A percentile compares a stretch with the other conserved stretches of the same genome.
Evolutionary conservation across 1,139 yeast genomes (phyloP).

Genomic region (Trichomonascaceae sp.): DNA sequence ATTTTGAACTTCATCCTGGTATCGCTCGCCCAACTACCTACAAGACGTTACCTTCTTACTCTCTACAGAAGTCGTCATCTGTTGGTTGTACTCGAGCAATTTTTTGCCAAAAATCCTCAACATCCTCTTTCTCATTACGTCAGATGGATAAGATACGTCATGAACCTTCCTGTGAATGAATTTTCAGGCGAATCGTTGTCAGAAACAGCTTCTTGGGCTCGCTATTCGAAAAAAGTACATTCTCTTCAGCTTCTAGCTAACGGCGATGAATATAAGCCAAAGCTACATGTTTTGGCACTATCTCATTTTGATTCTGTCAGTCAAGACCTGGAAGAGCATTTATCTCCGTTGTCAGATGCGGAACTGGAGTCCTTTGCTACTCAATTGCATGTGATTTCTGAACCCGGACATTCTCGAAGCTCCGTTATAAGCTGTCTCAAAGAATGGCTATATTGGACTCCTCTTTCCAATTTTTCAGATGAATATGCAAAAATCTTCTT

Average conservation of each 20-base stretch:
- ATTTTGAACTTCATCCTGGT: constrained; percentile 29
- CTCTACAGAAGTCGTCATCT: constrained; percentile 31
- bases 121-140: constrained; percentile 12
- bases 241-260: constrained; percentile 23
- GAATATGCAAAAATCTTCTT: background rate
- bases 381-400: constrained; percentile 7
- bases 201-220: constrained; percentile 17
- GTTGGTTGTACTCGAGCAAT: constrained; percentile 8
- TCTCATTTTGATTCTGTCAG: constrained; percentile 29
- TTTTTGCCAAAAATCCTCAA: background rate
- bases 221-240: constrained; percentile 17
- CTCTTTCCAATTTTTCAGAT: background rate
- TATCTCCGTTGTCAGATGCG: constrained; percentile 18
- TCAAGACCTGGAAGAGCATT: constrained; percentile 26
- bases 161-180: constrained; percentile 41
- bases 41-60: constrained; percentile 36
- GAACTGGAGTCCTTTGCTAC: constrained; percentile 22
- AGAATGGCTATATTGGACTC: background rate
- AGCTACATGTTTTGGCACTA: constrained; percentile 27
- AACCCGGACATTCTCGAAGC: background rate
- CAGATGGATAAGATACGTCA: constrained; percentile 26
- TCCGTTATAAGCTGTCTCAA: background rate
- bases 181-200: constrained; percentile 34
- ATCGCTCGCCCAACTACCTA: constrained; percentile 39
- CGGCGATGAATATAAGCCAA: constrained; percentile 19